Evolutionary conservation across 345 rosid species (phyloP).

Genomic region (Garcia nutans): DNA sequence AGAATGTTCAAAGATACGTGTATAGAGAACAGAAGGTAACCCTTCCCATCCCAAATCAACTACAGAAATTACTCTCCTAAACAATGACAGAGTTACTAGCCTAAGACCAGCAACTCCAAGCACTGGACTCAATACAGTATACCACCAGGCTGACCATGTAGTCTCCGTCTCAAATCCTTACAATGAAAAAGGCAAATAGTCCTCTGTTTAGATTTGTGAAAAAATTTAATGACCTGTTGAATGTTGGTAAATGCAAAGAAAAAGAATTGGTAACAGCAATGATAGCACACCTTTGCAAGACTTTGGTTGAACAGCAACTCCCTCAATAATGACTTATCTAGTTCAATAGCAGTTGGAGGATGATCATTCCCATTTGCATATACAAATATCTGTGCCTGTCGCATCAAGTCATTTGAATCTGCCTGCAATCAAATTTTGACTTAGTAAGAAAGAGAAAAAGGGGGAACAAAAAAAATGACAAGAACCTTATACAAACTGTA

Average conservation of each 20-base stretch:
- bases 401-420: slow-evolving; percentile 65
- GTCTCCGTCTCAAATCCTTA: neutral
- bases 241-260: neutral
- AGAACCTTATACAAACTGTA: neutral
- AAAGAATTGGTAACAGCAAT: neutral
- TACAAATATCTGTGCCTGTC: slow-evolving; percentile 68
- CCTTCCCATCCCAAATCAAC: neutral
- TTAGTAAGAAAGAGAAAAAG: slow-evolving; percentile 8
- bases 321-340: slow-evolving; percentile 67
- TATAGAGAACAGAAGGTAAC: neutral
- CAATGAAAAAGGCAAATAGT: neutral
- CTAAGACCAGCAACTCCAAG: too few species aligned
- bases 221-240: neutral
- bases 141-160: too few species aligned
- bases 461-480: neutral
- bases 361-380: slow-evolving; percentile 73
- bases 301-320: slow-evolving; percentile 83
- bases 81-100: too few species aligned
- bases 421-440: slow-evolving; percentile 44
- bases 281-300: slow-evolving; percentile 67
- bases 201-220: neutral
- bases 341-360: slow-evolving; percentile 88
- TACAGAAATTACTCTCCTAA: too few species aligned
- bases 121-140: too few species aligned
- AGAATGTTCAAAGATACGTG: neutral